These are phyloP conservation scores for Plasmodium cynomolgi DNA, from an alignment of 169 alveolate species.

Conservation along the genomic window DNA sequence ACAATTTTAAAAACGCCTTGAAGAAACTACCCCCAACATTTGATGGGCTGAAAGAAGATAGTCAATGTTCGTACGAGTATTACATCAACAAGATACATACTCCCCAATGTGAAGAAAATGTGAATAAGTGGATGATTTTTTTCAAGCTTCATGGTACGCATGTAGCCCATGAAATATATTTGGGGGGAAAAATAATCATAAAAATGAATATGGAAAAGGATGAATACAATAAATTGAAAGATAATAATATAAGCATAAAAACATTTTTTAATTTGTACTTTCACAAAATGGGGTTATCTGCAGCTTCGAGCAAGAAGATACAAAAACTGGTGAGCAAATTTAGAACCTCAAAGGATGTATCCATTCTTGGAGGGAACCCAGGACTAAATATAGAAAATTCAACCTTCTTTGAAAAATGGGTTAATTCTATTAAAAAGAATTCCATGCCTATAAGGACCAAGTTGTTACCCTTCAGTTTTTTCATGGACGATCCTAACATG, in stretches of 20 bases:
- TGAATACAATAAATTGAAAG: slow-evolving; percentile 80
- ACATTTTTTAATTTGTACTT: slow-evolving; percentile 78
- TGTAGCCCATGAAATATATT: slow-evolving; percentile 84
- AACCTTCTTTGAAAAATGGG: slow-evolving; percentile 79
- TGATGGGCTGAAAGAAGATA: slow-evolving; percentile 66
- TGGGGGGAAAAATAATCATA: slow-evolving; percentile 88
- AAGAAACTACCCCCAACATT: slow-evolving; percentile 66
- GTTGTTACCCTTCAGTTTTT: slow-evolving; percentile 77
- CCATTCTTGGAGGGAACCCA: slow-evolving; percentile 86
- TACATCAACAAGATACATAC: slow-evolving; percentile 72
- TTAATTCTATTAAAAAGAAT: slow-evolving; percentile 77
- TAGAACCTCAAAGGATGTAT: slow-evolving; percentile 40
- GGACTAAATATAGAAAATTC: slow-evolving; percentile 81
- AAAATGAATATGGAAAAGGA: slow-evolving; percentile 83
- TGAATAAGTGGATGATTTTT: slow-evolving; percentile 86
- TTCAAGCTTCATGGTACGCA: slow-evolving; percentile 88
- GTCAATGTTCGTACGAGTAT: slow-evolving; percentile 75
- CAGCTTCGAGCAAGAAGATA: background rate
- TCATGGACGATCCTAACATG: slow-evolving; percentile 74
- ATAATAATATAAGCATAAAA: slow-evolving; percentile 79
- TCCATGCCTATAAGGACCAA: slow-evolving; percentile 87
- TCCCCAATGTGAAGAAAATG: slow-evolving; percentile 79
- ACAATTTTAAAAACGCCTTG: slow-evolving; percentile 78
- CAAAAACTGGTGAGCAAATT: slow-evolving; percentile 30
- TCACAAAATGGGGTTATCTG: slow-evolving; percentile 69